Evolutionary conservation across 169 alveolate genomes (phyloP).

Genomic region (Cyclospora cayetanensis): DNA sequence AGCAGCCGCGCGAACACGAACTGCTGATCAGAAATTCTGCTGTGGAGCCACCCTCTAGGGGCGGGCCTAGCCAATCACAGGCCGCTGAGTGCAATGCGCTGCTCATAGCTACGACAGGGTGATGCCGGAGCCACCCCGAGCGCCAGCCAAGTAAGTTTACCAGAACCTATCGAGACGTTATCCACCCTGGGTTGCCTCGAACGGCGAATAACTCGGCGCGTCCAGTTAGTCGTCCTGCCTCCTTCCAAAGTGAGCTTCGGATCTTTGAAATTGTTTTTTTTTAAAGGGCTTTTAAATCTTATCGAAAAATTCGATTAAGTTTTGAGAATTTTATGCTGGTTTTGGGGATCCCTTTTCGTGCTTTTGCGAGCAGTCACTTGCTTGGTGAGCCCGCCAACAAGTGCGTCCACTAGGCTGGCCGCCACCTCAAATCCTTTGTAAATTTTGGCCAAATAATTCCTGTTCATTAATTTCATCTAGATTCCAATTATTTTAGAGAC

Average conservation of each 20-base stretch:
- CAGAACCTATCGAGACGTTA: background rate
- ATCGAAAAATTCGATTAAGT: background rate
- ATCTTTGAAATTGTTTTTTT: background rate
- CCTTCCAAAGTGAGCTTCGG: too few species aligned
- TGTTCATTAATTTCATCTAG: background rate
- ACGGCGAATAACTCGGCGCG: conserved; percentile 28
- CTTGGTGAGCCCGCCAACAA: too few species aligned
- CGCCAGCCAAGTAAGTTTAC: conserved; percentile 97
- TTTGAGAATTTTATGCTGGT: too few species aligned
- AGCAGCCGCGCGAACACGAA: conserved; percentile 81
- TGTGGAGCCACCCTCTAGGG: conserved; percentile 94
- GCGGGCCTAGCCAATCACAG: conserved; percentile 96
- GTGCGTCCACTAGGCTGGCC: too few species aligned
- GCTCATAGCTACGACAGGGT: conserved; percentile 97
- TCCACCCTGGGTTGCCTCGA: background rate
- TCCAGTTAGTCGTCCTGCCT: too few species aligned
- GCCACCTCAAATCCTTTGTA: too few species aligned
- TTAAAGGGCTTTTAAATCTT: background rate
- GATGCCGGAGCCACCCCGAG: conserved; percentile 97
- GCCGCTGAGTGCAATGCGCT: conserved; percentile 97
- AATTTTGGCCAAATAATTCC: too few species aligned
- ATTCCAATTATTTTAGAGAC: too few species aligned
- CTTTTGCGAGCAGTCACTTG: too few species aligned
- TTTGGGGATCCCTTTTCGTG: too few species aligned
- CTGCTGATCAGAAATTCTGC: conserved; percentile 94